These are phyloP conservation scores for Phaeosphaeriaceae sp. DNA, from an alignment of 2,329 filamentous ascomycete species.

Conservation along the genomic window DNA sequence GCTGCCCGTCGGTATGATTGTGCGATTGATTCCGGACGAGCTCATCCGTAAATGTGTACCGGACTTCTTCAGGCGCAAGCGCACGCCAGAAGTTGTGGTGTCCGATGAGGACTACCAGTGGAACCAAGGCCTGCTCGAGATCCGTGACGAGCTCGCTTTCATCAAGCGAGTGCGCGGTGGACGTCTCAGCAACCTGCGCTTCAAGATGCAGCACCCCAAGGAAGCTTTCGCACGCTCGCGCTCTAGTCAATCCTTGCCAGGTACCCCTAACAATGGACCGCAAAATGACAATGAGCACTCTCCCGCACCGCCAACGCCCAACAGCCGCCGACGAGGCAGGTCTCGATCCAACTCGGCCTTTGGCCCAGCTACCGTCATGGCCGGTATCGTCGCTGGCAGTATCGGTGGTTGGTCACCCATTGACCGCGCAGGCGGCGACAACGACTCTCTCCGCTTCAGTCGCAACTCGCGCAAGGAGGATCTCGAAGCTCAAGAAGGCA, in stretches of 20 bases:
- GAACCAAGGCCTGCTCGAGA: constrained; percentile 75
- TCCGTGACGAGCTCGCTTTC: constrained; percentile 82
- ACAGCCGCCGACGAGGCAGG: constrained; percentile 68
- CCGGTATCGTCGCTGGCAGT: constrained; percentile 80
- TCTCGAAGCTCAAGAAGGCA: constrained; percentile 52
- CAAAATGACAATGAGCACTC: constrained; percentile 42
- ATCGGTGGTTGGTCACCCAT: constrained; percentile 80
- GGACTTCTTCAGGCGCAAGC: constrained; percentile 51
- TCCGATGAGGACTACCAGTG: constrained; percentile 64
- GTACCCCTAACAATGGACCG: constrained; percentile 67
- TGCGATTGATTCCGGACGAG: constrained; percentile 83
- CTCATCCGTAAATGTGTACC: constrained; percentile 59
- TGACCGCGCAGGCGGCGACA: constrained; percentile 57
- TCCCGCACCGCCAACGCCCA: constrained; percentile 57
- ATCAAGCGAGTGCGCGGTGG: constrained; percentile 82
- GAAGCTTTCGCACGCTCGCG: constrained; percentile 71
- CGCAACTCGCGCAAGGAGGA: constrained; percentile 47
- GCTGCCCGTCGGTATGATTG: constrained; percentile 80
- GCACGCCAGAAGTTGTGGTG: constrained; percentile 51
- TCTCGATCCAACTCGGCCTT: constrained; percentile 77
- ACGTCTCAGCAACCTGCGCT: constrained; percentile 81
- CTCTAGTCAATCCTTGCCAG: constrained; percentile 70
- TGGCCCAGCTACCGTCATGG: constrained; percentile 79
- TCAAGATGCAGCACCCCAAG: constrained; percentile 77
- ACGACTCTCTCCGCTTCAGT: constrained; percentile 51